Percentiles rank a stretch among this genome's conserved stretches.
Evolutionary conservation across 2,329 filamentous ascomycete species (phyloP).

Genomic region (Clarireedia monteithiana): DNA sequence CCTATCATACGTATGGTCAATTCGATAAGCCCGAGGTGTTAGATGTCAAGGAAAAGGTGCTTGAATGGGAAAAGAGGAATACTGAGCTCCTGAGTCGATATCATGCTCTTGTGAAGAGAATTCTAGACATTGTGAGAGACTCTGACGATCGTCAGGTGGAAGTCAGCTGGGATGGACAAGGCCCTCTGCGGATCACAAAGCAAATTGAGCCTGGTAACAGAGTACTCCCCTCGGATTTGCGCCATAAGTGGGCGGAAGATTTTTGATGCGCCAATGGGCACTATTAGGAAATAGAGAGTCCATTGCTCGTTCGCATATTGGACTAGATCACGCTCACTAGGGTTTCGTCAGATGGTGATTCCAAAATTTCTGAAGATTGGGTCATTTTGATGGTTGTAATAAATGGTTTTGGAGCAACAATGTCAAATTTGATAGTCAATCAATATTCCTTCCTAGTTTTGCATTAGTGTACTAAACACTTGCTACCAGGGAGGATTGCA

Average conservation of each 20-base stretch:
- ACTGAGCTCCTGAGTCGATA: constrained; percentile 12
- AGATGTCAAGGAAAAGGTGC: constrained; percentile 11
- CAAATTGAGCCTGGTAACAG: constrained; percentile 17
- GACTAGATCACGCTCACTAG: too few relatives aligned
- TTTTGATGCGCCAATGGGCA: not conserved
- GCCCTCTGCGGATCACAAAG: constrained; percentile 15
- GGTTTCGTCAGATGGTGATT: too few relatives aligned
- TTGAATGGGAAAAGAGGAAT: constrained; percentile 16
- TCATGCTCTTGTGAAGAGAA: constrained; percentile 18
- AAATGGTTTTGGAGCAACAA: too few relatives aligned
- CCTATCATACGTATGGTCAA: constrained; percentile 36
- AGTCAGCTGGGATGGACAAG: constrained; percentile 13
- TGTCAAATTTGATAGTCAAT: too few relatives aligned
- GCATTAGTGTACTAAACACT: too few relatives aligned
- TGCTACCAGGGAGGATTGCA: too few relatives aligned
- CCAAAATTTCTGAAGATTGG: too few relatives aligned
- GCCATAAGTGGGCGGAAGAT: not conserved
- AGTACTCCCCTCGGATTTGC: constrained; percentile 20
- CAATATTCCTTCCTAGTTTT: too few relatives aligned
- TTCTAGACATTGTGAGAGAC: constrained; percentile 18
- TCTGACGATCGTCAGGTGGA: constrained; percentile 10
- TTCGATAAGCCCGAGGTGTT: constrained; percentile 30
- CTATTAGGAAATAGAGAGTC: not conserved
- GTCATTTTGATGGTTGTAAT: too few relatives aligned
- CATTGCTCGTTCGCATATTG: not conserved